phyloP scores from a whole-genome alignment of 2,329 filamentous ascomycete species.

The Beauveria sp. region DNA sequence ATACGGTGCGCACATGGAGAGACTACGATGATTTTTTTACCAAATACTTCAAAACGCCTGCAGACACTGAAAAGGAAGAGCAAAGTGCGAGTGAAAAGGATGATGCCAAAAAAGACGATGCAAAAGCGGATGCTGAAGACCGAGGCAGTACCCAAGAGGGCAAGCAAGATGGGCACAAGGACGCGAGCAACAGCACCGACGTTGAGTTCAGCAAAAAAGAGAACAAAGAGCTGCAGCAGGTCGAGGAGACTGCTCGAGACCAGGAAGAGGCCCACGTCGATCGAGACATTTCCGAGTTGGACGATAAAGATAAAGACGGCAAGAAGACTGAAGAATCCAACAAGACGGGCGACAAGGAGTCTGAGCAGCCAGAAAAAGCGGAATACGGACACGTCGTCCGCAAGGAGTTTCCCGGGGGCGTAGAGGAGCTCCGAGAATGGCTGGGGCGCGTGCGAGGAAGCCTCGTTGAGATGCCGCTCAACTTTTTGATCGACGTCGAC shows the following conservation, averaged over 20 bases:
- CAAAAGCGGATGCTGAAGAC: background rate
- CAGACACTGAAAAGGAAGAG: constrained; percentile 31
- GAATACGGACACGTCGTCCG: constrained; percentile 83
- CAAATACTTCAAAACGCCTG: constrained; percentile 54
- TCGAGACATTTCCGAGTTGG: constrained; percentile 44
- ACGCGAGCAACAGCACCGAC: background rate
- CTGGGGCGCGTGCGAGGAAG: constrained; percentile 60
- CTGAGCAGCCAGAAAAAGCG: constrained; percentile 46
- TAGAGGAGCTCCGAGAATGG: constrained; percentile 64
- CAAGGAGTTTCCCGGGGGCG: constrained; percentile 68
- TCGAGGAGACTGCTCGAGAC: constrained; percentile 32
- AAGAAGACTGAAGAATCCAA: constrained; percentile 33
- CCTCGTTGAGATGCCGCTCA: constrained; percentile 82
- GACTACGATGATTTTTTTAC: constrained; percentile 67
- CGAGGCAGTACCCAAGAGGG: background rate
- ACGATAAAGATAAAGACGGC: background rate
- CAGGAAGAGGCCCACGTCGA: constrained; percentile 32
- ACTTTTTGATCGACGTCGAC: constrained; percentile 73
- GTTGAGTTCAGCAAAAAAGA: background rate
- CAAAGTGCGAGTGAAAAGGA: constrained; percentile 18
- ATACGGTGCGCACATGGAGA: constrained; percentile 61
- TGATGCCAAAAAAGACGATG: background rate
- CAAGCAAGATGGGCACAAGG: background rate
- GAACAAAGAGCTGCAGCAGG: background rate
- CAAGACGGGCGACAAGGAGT: constrained; percentile 40